phyloP scores from a whole-genome alignment of 2,329 filamentous ascomycete species.

The Diaporthe aspalathi region DNA sequence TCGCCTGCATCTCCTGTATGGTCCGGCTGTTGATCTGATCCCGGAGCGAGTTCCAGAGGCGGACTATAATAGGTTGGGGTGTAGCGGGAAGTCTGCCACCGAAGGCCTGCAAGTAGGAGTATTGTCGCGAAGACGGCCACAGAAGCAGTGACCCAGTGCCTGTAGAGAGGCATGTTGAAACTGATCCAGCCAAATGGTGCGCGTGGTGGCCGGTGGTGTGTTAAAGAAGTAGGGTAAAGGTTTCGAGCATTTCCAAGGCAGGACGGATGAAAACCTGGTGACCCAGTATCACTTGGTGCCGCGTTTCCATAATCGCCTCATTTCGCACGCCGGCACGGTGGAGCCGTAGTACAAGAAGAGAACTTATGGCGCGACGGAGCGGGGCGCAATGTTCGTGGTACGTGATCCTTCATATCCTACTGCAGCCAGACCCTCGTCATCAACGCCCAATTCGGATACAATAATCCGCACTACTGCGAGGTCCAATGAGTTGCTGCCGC shows the following conservation, averaged over 20 bases:
- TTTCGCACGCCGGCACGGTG: not conserved
- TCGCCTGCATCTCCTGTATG: too few species aligned
- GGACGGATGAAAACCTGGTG: slow-evolving; percentile 34
- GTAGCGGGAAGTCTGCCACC: not conserved
- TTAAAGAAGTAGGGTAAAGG: slow-evolving; percentile 24
- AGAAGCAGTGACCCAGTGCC: not conserved
- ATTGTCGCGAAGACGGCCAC: not conserved
- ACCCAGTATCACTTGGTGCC: not conserved
- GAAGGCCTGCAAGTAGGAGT: not conserved
- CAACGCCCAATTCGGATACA: too few species aligned
- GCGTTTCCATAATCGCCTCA: not conserved
- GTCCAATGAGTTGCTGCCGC: too few species aligned
- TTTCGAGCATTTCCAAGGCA: slow-evolving; percentile 37
- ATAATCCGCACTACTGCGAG: too few species aligned
- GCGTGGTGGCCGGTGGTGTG: not conserved
- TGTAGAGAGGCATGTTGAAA: not conserved
- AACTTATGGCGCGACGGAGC: too few species aligned
- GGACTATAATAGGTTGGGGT: not conserved
- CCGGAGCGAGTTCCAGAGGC: not conserved
- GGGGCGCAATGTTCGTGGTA: too few species aligned
- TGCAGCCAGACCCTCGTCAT: too few species aligned
- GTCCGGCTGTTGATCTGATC: not conserved
- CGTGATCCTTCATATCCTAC: too few species aligned
- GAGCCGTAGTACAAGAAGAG: not conserved
- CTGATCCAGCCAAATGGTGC: not conserved